Evolutionary conservation across 2,329 filamentous ascomycete genomes (phyloP).

Genomic region (Rugonectria rugulosa): DNA sequence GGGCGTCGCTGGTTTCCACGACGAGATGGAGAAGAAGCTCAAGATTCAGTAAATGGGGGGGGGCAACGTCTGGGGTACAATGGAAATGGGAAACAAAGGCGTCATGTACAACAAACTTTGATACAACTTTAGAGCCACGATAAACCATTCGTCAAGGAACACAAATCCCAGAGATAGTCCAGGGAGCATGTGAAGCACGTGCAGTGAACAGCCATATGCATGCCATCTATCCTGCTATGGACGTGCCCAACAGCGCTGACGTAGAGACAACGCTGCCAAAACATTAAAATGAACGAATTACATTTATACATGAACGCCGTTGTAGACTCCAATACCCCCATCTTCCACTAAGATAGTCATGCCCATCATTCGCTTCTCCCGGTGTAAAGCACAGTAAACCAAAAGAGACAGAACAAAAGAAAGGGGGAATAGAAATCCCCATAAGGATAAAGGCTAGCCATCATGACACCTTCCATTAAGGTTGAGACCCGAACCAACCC

Average conservation of each 20-base stretch:
- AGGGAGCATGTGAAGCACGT: not conserved
- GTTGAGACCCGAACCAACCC: slow-evolving; percentile 1
- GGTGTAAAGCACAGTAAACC: slow-evolving; percentile 31
- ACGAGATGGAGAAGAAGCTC: slow-evolving; percentile 93
- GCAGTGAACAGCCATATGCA: slow-evolving; percentile 21
- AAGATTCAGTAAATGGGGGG: slow-evolving; percentile 65
- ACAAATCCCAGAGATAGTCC: not conserved
- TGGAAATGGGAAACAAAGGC: slow-evolving; percentile 5
- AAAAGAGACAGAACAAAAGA: slow-evolving; percentile 15
- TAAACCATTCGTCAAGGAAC: slow-evolving; percentile 4
- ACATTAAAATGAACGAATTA: slow-evolving; percentile 35
- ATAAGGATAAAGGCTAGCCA: slow-evolving; percentile 23
- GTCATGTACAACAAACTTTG: slow-evolving; percentile 27
- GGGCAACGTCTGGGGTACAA: slow-evolving; percentile 3
- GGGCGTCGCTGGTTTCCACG: slow-evolving; percentile 77
- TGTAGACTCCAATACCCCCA: slow-evolving; percentile 39
- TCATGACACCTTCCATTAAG: slow-evolving; percentile 6
- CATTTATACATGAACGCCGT: slow-evolving; percentile 41
- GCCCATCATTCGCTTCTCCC: slow-evolving; percentile 34
- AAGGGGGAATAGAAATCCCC: slow-evolving; percentile 25
- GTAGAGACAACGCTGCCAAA: slow-evolving; percentile 24
- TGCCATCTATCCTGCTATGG: slow-evolving; percentile 39
- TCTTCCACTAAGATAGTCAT: slow-evolving; percentile 36
- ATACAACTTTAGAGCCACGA: slow-evolving; percentile 29
- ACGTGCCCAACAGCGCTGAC: slow-evolving; percentile 22